Evolutionary conservation across 139 green algal genomes (phyloP).

Genomic region (Micromonas pusilla): DNA sequence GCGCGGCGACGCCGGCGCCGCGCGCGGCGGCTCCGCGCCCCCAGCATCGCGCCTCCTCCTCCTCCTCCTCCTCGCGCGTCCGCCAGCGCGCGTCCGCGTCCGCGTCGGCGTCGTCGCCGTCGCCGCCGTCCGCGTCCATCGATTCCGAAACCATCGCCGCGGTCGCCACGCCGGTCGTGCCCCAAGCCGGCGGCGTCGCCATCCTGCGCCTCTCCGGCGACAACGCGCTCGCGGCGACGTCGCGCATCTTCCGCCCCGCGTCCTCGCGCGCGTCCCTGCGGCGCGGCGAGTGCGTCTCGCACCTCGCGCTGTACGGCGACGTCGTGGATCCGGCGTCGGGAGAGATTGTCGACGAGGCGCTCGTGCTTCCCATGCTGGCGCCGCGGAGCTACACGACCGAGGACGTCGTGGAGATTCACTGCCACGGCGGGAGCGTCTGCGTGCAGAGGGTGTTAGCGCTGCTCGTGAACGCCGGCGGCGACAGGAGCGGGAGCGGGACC

Average conservation of each 20-base stretch:
- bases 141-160: constrained; percentile 11
- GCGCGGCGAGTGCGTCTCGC: neutral
- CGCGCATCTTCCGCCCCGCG: neutral
- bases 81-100: too few species aligned
- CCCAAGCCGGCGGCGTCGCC: neutral
- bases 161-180: constrained; percentile 10
- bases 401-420: constrained; percentile 94
- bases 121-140: neutral
- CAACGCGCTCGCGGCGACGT: neutral
- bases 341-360: constrained; percentile 43
- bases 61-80: too few species aligned
- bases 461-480: constrained; percentile 53
- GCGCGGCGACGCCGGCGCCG: too few species aligned
- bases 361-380: constrained; percentile 69
- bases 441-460: constrained; percentile 62
- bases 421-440: constrained; percentile 81
- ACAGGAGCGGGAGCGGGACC: too few species aligned
- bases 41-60: too few species aligned
- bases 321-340: neutral
- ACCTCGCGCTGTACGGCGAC: neutral
- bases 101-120: too few species aligned
- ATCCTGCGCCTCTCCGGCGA: constrained; percentile 19
- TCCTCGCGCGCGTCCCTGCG: neutral
- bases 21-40: too few species aligned
- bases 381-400: constrained; percentile 88